phyloP scores from a whole-genome alignment of 108 stramenopile genomes.

The Conticribra weissflogii region DNA sequence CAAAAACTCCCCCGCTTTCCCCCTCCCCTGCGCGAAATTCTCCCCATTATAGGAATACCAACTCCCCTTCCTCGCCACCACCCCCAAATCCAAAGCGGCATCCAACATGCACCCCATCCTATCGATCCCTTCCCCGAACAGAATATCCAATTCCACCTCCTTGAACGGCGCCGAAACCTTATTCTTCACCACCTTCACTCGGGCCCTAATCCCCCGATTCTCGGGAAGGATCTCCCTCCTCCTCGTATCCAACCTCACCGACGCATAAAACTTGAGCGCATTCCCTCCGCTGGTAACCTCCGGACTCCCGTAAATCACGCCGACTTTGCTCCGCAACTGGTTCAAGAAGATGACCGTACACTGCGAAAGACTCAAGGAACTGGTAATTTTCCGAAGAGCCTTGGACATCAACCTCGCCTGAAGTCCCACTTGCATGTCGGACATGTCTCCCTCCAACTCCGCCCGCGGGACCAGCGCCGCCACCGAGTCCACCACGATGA shows the following conservation, averaged over 20 bases:
- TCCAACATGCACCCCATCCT: slow-evolving; percentile 84
- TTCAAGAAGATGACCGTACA: slow-evolving; percentile 95
- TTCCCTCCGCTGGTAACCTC: slow-evolving; percentile 97
- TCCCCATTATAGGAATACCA: slow-evolving; percentile 84
- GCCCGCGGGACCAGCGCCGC: slow-evolving; percentile 96
- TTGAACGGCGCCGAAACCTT: slow-evolving; percentile 95
- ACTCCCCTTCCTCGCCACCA: slow-evolving; percentile 83
- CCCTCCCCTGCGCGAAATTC: slow-evolving; percentile 86
- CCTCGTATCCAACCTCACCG: slow-evolving; percentile 88
- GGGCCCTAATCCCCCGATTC: slow-evolving; percentile 87
- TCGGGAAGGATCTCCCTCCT: slow-evolving; percentile 92
- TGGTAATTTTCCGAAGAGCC: slow-evolving; percentile 95
- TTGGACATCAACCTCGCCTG: slow-evolving; percentile 97
- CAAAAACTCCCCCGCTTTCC: slow-evolving; percentile 66
- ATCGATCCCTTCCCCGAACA: slow-evolving; percentile 90
- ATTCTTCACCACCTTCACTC: slow-evolving; percentile 96
- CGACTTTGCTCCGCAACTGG: slow-evolving; percentile 90
- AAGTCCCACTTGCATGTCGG: slow-evolving; percentile 88
- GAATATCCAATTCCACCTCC: slow-evolving; percentile 82
- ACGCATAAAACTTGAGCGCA: slow-evolving; percentile 94
- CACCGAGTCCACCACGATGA: slow-evolving; percentile 95
- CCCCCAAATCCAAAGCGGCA: slow-evolving; percentile 80
- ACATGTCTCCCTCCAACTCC: slow-evolving; percentile 93
- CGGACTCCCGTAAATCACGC: slow-evolving; percentile 92
- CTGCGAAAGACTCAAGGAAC: slow-evolving; percentile 77